A percentile compares a stretch with the other conserved stretches of the same genome.
phyloP scores from a whole-genome alignment of 495 filamentous ascomycete species.

The Delitschia confertaspora region DNA sequence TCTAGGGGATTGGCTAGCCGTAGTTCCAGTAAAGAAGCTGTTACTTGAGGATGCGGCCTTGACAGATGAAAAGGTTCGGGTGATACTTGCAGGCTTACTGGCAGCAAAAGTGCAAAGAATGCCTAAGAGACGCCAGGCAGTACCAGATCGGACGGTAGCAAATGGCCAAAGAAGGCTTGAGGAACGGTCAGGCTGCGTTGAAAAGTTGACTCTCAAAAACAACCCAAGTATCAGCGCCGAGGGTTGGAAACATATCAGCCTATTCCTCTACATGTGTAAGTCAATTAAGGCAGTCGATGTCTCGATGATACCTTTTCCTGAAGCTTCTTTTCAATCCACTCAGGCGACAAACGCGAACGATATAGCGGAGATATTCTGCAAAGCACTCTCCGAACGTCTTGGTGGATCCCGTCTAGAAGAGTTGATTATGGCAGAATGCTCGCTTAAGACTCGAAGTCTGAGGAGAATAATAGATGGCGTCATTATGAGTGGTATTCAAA shows the following conservation, averaged over 20 bases:
- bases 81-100: constrained; percentile 78
- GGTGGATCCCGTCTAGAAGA: constrained; percentile 71
- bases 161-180: constrained; percentile 39
- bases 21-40: constrained; percentile 81
- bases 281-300: constrained; percentile 81
- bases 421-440: constrained; percentile 72
- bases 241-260: constrained; percentile 83
- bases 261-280: constrained; percentile 83
- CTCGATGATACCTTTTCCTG: constrained; percentile 75
- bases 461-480: constrained; percentile 66
- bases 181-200: constrained; percentile 60
- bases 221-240: constrained; percentile 73
- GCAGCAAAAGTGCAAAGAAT: constrained; percentile 52
- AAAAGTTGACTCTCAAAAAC: constrained; percentile 83
- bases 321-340: constrained; percentile 26
- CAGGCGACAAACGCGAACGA: constrained; percentile 33
- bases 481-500: constrained; percentile 59
- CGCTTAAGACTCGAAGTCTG: constrained; percentile 59
- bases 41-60: constrained; percentile 79
- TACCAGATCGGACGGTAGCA: constrained; percentile 36
- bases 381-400: constrained; percentile 65
- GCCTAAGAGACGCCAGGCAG: constrained; percentile 8
- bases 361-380: constrained; percentile 54
- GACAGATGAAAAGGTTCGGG: constrained; percentile 73
- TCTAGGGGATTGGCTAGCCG: constrained; percentile 83